Percentiles rank a stretch among this genome's conserved stretches.
phyloP scores from a whole-genome alignment of 176 grass and related monocot genomes.

The Avena eriantha region DNA sequence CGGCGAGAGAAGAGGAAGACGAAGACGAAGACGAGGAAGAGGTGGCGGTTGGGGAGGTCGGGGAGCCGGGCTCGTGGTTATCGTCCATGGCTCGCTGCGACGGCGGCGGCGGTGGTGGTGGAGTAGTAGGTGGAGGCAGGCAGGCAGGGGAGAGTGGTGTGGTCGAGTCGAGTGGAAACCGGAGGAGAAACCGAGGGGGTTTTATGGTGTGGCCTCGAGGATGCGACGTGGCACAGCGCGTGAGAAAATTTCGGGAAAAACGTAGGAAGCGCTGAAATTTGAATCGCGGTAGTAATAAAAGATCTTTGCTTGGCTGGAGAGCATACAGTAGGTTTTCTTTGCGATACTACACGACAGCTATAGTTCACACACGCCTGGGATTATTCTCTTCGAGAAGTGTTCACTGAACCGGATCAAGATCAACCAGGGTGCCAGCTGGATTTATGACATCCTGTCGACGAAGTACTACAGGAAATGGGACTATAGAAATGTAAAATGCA shows the following conservation, averaged over 20 bases:
- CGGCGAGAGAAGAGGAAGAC: not conserved
- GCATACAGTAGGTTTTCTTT: not conserved
- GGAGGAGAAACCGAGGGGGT: not conserved
- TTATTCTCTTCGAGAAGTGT: constrained; percentile 17
- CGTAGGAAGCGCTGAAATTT: not conserved
- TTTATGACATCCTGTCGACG: not conserved
- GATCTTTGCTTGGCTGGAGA: constrained; percentile 2
- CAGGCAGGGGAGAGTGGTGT: constrained; percentile 4
- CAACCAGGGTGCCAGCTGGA: not conserved
- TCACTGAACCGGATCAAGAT: not conserved
- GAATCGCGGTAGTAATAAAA: not conserved
- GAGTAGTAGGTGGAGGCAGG: constrained; percentile 3
- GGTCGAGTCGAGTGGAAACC: constrained; percentile 10
- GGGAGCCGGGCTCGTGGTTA: constrained; percentile 7
- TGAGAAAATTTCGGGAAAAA: not conserved
- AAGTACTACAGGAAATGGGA: not conserved
- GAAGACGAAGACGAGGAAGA: not conserved
- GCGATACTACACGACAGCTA: not conserved
- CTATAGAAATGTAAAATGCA: not conserved
- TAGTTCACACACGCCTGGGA: not conserved
- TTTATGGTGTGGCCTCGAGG: constrained; percentile 41
- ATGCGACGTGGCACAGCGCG: constrained; percentile 25
- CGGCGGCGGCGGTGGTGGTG: not conserved
- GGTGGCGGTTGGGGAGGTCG: not conserved
- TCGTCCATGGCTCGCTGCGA: constrained; percentile 38